Conservation (phyloP, 1,284 basidiomycete genomes). For the Boletus semigastroideus region DNA sequence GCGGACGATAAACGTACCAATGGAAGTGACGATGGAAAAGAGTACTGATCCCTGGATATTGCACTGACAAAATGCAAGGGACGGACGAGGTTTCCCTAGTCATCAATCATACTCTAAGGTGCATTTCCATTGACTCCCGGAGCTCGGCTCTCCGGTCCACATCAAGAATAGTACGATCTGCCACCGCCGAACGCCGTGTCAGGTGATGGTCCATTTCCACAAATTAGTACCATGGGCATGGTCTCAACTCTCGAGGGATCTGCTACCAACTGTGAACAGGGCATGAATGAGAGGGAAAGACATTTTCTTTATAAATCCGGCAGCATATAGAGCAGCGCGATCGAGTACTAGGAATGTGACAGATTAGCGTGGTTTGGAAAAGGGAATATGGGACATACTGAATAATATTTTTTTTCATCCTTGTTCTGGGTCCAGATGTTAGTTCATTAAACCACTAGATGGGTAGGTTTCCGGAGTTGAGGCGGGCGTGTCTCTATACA, state of each 20-base stretch:
- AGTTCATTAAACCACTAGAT: too few relatives aligned
- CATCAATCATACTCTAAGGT: neutral
- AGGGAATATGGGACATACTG: constrained; percentile 8
- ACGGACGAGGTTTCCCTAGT: constrained; percentile 18
- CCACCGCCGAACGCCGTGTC: constrained; percentile 19
- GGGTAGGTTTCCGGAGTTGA: too few relatives aligned
- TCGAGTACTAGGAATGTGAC: constrained; percentile 5
- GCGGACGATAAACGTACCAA: constrained; percentile 2
- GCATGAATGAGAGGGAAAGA: constrained; percentile 27
- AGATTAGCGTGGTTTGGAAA: neutral
- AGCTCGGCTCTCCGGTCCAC: constrained; percentile 8
- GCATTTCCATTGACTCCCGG: neutral
- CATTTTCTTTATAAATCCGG: constrained; percentile 14
- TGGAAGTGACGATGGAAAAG: constrained; percentile 11
- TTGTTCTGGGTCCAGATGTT: too few relatives aligned
- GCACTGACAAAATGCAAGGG: constrained; percentile 7
- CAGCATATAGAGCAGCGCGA: constrained; percentile 17
- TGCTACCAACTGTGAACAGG: constrained; percentile 17
- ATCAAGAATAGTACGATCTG: constrained; percentile 9
- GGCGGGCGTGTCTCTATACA: too few relatives aligned
- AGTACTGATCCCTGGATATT: constrained; percentile 6
- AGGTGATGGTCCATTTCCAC: constrained; percentile 18
- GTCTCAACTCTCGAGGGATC: constrained; percentile 7
- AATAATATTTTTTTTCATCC: constrained; percentile 12
- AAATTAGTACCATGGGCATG: constrained; percentile 11